Base-by-base conservation (phyloP, 805 yeast genomes). In the Ascoidea rubescens region DNA sequence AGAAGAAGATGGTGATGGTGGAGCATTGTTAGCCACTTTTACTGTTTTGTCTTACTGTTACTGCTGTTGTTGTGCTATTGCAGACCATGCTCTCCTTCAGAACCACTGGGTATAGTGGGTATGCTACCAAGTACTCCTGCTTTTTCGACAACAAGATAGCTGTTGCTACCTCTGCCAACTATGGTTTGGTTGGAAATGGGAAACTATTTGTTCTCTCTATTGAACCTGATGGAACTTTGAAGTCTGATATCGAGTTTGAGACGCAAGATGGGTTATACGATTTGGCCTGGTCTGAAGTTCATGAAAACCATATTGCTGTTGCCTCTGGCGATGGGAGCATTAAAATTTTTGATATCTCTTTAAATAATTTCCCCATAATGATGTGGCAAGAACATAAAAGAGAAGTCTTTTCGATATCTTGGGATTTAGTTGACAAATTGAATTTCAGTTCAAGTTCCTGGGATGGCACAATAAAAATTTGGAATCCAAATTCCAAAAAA, bases 231-330 rank as follows among this genome's bases (percentile, higher is more conserved):
- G 98, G 98, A 0, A 60, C 58, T n/a, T 72, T 87, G 16, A 60
- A 61, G 5, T 74, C 74, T 45, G 79, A 78, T 48, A 67, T 73
- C 4, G 64, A 75, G 14, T 91, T 87, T 70, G 88, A 88, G 55
- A 91, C 98, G 0, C 97, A 91, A 65, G 99, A 91, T 67, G 96
- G 96, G 5, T 70, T 90, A 16, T 89, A 87, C 60, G 95, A 87
- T 60, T 68, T 85, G 1, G 78, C 91, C 0, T 91, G 98, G 98
- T 84, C 90, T 53, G 99, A 91, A 64, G 51, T 73, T 5, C 91
- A 91, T 65, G 97, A 89, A 55, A 89, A 87, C 65, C 98, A 90
- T 59, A 75, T 86, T 1, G 75, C 79, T 4, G 80, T 79, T 0
- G 91, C 95, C 17, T 80, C 85, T 55, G 99, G 99, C 1, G 99